Conservation (phyloP, 2,329 filamentous ascomycete species). For the Curvularia spicifera region DNA sequence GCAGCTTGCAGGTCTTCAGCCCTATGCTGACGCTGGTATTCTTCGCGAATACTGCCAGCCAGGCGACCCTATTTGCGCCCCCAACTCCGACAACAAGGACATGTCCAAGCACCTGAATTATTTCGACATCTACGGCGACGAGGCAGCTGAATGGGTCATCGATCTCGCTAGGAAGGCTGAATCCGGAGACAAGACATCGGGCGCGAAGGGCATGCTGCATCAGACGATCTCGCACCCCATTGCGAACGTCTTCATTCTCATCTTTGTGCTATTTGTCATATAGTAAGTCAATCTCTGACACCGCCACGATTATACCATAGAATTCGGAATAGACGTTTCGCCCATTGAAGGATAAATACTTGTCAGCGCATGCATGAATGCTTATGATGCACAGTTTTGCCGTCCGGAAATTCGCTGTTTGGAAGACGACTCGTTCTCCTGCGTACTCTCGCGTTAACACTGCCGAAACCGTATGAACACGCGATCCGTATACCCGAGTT, state of each 20-base stretch:
- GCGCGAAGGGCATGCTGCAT: slow-evolving; percentile 26
- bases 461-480: slow-evolving; percentile 22
- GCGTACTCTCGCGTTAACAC: slow-evolving; percentile 30
- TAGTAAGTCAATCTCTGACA: slow-evolving; percentile 30
- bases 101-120: slow-evolving; percentile 66
- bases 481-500: background rate
- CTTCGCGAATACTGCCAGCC: slow-evolving; percentile 70
- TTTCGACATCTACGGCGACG: slow-evolving; percentile 46
- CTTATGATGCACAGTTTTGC: slow-evolving; percentile 33
- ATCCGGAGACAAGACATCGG: slow-evolving; percentile 15
- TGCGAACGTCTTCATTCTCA: slow-evolving; percentile 31
- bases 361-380: slow-evolving; percentile 15
- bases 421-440: slow-evolving; percentile 26
- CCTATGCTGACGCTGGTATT: slow-evolving; percentile 51
- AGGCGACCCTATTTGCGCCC: slow-evolving; percentile 67
- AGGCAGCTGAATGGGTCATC: slow-evolving; percentile 34
- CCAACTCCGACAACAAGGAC: slow-evolving; percentile 54
- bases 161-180: slow-evolving; percentile 28
- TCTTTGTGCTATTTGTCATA: slow-evolving; percentile 25
- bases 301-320: slow-evolving; percentile 2
- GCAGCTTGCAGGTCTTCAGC: slow-evolving; percentile 31
- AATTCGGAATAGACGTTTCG: slow-evolving; percentile 12
- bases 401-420: slow-evolving; percentile 28
- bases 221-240: slow-evolving; percentile 33
- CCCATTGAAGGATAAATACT: slow-evolving; percentile 1